Conservation (phyloP, 495 filamentous ascomycete species). For the Peziza echinospora region DNA sequence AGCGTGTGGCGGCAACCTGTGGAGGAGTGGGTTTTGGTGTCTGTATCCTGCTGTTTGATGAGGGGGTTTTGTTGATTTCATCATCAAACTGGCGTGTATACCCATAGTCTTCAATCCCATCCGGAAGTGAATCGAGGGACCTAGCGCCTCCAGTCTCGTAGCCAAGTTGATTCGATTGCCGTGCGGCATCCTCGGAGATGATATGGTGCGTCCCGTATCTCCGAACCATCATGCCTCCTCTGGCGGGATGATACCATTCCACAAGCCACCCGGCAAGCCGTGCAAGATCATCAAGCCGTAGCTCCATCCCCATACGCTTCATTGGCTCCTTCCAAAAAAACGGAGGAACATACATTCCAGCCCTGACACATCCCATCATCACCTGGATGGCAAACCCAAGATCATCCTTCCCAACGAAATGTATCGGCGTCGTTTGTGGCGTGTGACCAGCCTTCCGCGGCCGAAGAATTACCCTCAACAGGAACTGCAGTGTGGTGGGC, state of each 20-base stretch:
- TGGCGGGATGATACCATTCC: slow-evolving; percentile 12
- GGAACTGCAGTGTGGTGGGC: slow-evolving; percentile 7
- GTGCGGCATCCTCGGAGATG: background rate
- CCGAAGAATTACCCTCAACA: slow-evolving; percentile 6
- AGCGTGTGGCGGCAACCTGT: too few species aligned
- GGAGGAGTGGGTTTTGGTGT: too few species aligned
- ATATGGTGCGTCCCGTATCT: slow-evolving; percentile 1
- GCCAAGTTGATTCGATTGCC: too few species aligned
- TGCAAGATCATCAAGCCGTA: slow-evolving; percentile 10
- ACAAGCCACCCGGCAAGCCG: slow-evolving; percentile 6
- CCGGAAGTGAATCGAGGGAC: too few species aligned
- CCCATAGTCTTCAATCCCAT: too few species aligned
- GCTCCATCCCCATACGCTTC: slow-evolving; percentile 13
- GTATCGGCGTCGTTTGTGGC: slow-evolving; percentile 1
- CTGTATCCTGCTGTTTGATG: too few species aligned
- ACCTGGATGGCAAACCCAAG: slow-evolving; percentile 7
- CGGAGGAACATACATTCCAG: slow-evolving; percentile 6
- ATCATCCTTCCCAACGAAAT: slow-evolving; percentile 2
- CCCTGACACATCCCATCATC: slow-evolving; percentile 10
- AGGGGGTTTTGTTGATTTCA: background rate
- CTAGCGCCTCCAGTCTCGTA: background rate
- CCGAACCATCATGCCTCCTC: slow-evolving; percentile 3
- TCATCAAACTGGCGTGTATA: too few species aligned
- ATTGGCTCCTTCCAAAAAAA: slow-evolving; percentile 13
- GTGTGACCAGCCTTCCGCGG: slow-evolving; percentile 6